These are phyloP conservation scores for Hapsidospora chrysogenum DNA, from an alignment of 495 filamentous ascomycete species.

Conservation along the genomic window DNA sequence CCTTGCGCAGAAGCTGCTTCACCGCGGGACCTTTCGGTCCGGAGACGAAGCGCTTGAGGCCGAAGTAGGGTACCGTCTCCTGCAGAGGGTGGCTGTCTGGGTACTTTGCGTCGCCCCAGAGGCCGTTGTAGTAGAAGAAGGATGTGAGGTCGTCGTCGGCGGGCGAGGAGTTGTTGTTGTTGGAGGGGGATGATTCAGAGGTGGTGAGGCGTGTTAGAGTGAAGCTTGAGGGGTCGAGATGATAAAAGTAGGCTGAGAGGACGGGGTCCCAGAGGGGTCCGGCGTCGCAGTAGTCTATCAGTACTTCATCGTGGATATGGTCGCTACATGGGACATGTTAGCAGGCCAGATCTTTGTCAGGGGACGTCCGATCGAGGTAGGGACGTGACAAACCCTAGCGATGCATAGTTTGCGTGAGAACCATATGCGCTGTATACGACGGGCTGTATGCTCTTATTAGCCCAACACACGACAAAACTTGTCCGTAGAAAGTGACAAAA, in stretches of 20 bases:
- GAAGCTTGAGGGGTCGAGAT: slow-evolving; percentile 1
- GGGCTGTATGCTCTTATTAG: too few species aligned
- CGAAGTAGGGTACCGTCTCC: slow-evolving; percentile 3
- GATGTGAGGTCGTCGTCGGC: slow-evolving; percentile 2
- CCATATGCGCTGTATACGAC: slow-evolving; percentile 4
- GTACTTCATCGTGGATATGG: slow-evolving; percentile 2
- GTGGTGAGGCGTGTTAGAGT: slow-evolving; percentile 1
- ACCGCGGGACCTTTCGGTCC: slow-evolving; percentile 1
- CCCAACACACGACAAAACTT: background rate
- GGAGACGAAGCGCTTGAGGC: slow-evolving; percentile 3
- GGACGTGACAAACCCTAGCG: slow-evolving; percentile 2
- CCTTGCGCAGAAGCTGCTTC: slow-evolving; percentile 2
- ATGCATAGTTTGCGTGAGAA: slow-evolving; percentile 3
- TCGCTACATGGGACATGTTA: background rate
- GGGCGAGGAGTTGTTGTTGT: background rate
- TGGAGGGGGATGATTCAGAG: background rate
- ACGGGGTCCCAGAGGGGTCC: slow-evolving; percentile 2
- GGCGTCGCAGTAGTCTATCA: slow-evolving; percentile 3
- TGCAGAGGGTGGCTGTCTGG: slow-evolving; percentile 2
- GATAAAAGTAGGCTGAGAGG: slow-evolving; percentile 4
- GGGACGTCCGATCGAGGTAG: background rate
- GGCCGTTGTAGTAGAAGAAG: slow-evolving; percentile 3
- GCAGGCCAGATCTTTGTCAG: background rate
- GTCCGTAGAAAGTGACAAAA: background rate
- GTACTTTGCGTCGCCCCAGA: slow-evolving; percentile 4